Conservation (phyloP, 305 asterid genomes). For the Petunia hybrid region DNA sequence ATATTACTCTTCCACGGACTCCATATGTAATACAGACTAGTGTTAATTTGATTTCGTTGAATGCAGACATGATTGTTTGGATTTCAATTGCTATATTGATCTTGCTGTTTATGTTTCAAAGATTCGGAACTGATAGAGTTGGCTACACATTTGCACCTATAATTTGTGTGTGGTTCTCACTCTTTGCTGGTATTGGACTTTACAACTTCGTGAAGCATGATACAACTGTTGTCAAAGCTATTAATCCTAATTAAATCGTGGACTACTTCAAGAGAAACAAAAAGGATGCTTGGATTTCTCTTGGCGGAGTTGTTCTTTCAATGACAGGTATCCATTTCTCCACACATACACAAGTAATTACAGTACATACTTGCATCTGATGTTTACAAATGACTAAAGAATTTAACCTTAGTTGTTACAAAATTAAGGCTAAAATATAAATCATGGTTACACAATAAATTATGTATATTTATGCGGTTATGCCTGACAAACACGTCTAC, state of each 20-base stretch:
- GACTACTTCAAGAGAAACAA: conserved; percentile 51
- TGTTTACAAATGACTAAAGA: too few relatives aligned
- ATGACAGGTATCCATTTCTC: conserved; percentile 48
- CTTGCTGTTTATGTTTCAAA: conserved; percentile 46
- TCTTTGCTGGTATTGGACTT: conserved; percentile 47
- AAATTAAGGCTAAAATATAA: too few relatives aligned
- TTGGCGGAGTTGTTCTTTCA: conserved; percentile 59
- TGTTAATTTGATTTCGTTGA: background rate
- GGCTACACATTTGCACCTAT: conserved; percentile 62
- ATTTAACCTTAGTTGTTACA: too few relatives aligned
- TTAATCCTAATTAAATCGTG: conserved; percentile 53
- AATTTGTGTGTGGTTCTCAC: conserved; percentile 54
- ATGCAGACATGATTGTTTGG: conserved; percentile 46
- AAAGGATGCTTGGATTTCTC: conserved; percentile 60
- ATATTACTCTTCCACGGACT: too few relatives aligned
- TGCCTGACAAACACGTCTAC: too few relatives aligned
- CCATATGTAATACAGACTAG: too few relatives aligned
- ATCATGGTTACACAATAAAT: too few relatives aligned
- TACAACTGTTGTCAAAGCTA: conserved; percentile 46
- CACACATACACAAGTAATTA: background rate
- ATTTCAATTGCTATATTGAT: conserved; percentile 45
- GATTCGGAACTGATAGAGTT: conserved; percentile 66
- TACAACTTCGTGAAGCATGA: conserved; percentile 57
- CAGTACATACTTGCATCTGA: too few relatives aligned
- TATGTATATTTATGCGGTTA: too few relatives aligned